Percentiles rank a stretch among this genome's conserved stretches.
phyloP scores from a whole-genome alignment of 345 rosid species.

The Lumnitzera littorea region DNA sequence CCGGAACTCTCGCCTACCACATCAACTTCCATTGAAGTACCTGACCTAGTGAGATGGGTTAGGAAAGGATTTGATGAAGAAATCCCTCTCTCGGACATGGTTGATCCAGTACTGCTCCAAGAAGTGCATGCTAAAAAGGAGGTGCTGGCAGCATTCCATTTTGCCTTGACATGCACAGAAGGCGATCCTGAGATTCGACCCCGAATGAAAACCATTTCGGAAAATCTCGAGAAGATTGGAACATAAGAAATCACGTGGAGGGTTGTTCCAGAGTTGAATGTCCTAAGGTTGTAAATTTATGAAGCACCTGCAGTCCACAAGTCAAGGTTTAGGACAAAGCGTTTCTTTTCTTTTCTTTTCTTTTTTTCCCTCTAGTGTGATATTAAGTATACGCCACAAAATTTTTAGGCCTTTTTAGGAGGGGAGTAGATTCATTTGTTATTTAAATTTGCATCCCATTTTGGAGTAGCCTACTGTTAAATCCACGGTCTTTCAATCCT shows the following conservation, averaged over 20 bases:
- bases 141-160: slow-evolving; percentile 74
- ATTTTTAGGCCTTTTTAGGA: too few species aligned
- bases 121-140: slow-evolving; percentile 95
- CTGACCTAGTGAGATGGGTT: slow-evolving; percentile 85
- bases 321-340: too few species aligned
- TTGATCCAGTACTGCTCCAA: slow-evolving; percentile 72
- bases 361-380: too few species aligned
- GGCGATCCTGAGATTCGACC: slow-evolving; percentile 82
- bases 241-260: slow-evolving; percentile 10
- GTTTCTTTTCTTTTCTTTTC: too few species aligned
- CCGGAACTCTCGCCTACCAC: slow-evolving; percentile 75
- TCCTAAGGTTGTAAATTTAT: too few species aligned
- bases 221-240: slow-evolving; percentile 72
- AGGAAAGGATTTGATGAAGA: slow-evolving; percentile 89
- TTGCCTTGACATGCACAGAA: slow-evolving; percentile 88
- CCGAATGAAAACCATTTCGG: slow-evolving; percentile 86
- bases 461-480: too few species aligned
- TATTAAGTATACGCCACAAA: too few species aligned
- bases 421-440: too few species aligned
- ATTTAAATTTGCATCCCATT: too few species aligned
- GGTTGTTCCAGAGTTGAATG: too few species aligned
- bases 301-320: too few species aligned
- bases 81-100: slow-evolving; percentile 81
- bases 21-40: slow-evolving; percentile 57
- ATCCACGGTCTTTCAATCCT: too few species aligned